Evolutionary conservation across 768 basidiomycete genomes (phyloP).

Genomic region (Chiua virens): DNA sequence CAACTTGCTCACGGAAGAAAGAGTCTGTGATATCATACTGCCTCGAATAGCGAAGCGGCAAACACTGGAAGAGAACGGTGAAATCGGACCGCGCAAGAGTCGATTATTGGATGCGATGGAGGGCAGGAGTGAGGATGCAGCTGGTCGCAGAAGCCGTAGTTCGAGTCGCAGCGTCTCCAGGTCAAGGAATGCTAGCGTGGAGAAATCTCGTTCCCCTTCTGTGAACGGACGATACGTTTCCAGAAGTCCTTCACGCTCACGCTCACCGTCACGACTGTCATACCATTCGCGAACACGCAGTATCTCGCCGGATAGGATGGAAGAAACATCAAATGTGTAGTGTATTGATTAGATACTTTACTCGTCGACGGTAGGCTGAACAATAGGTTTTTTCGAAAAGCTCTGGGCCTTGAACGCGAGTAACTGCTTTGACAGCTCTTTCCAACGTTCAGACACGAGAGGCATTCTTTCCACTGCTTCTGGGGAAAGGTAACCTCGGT

Average conservation of each 20-base stretch:
- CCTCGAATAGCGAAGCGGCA: conserved; percentile 85
- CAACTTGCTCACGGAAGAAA: conserved; percentile 78
- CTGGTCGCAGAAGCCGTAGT: conserved; percentile 42
- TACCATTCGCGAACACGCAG: conserved; percentile 59
- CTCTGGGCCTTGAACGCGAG: conserved; percentile 45
- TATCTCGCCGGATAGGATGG: conserved; percentile 58
- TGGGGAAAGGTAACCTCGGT: conserved; percentile 74
- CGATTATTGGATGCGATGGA: conserved; percentile 88
- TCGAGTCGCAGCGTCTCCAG: conserved; percentile 27
- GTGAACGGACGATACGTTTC: conserved; percentile 61
- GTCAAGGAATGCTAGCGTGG: conserved; percentile 25
- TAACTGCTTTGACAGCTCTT: conserved; percentile 58
- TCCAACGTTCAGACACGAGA: conserved; percentile 71
- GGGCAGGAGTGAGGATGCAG: conserved; percentile 55
- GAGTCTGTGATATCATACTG: conserved; percentile 95
- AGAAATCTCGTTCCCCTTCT: conserved; percentile 37
- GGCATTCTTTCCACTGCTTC: conserved; percentile 59
- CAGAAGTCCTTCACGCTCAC: conserved; percentile 53
- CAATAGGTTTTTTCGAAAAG: conserved; percentile 28
- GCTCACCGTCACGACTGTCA: conserved; percentile 42
- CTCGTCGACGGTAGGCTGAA: conserved; percentile 11
- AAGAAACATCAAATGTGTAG: conserved; percentile 27
- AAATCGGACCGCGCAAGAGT: conserved; percentile 83
- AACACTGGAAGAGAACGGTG: conserved; percentile 89
- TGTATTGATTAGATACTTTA: conserved; percentile 16